Percentiles rank a stretch among this genome's conserved stretches.
These are phyloP conservation scores for Sporisorium sorghi DNA, from an alignment of 1,284 basidiomycete species.

Conservation along the genomic window DNA sequence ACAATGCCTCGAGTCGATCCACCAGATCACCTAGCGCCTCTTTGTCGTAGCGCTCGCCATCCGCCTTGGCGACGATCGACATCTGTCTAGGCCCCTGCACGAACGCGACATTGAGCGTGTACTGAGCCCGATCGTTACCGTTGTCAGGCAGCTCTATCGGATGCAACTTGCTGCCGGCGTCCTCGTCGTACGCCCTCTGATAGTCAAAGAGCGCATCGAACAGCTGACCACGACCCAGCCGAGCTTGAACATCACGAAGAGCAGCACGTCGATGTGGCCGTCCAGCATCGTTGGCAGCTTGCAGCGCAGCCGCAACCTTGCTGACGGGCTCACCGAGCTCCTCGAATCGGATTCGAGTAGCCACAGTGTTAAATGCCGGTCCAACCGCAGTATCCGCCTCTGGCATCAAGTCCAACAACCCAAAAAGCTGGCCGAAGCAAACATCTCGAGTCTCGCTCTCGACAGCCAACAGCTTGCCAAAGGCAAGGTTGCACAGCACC, in stretches of 20 bases:
- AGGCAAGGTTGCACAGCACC: conserved; percentile 58
- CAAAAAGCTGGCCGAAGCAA: conserved; percentile 64
- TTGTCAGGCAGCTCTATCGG: conserved; percentile 13
- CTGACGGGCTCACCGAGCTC: conserved; percentile 14
- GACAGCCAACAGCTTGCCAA: conserved; percentile 54
- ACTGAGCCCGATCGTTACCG: conserved; percentile 42
- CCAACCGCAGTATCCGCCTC: conserved; percentile 59
- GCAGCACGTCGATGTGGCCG: conserved; percentile 57
- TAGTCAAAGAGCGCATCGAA: conserved; percentile 65
- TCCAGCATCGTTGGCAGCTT: conserved; percentile 51
- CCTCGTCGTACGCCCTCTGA: conserved; percentile 38
- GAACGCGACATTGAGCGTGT: conserved; percentile 61
- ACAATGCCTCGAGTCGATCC: conserved; percentile 33
- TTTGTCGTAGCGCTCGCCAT: conserved; percentile 23
- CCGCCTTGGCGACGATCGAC: conserved; percentile 51
- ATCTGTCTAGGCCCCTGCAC: conserved; percentile 40
- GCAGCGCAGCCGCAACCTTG: conserved; percentile 33
- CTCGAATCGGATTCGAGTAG: conserved; percentile 48
- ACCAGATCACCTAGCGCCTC: conserved; percentile 23
- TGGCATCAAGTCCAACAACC: conserved; percentile 50
- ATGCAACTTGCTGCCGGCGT: conserved; percentile 9
- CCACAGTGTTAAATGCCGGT: conserved; percentile 64
- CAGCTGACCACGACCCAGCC: conserved; percentile 36
- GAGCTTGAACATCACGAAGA: conserved; percentile 51
- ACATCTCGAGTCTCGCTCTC: conserved; percentile 48